phyloP scores from a whole-genome alignment of 441 rosid genomes.

The Adansonia grandidieri region DNA sequence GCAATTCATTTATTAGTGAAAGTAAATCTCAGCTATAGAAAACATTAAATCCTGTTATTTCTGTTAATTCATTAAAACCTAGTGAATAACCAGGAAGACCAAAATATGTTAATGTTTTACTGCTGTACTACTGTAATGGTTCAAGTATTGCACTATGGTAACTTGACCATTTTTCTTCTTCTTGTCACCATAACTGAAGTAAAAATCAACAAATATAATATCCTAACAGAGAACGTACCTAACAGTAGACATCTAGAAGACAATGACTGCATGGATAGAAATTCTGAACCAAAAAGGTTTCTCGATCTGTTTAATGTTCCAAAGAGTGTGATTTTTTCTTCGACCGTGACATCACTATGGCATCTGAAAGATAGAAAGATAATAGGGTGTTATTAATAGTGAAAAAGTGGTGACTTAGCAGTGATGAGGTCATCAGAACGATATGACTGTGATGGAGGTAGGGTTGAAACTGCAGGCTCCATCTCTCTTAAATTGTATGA shows the following conservation, averaged over 20 bases:
- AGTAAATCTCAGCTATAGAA: not conserved
- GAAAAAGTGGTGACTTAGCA: conserved; percentile 5
- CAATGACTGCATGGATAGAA: not conserved
- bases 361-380: not conserved
- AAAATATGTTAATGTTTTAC: not conserved
- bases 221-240: not conserved
- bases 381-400: not conserved
- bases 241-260: not conserved
- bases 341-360: not conserved
- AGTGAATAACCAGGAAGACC: not conserved
- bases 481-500: not conserved
- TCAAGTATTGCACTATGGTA: not conserved
- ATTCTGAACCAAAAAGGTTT: not conserved
- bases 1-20: not conserved
- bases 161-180: not conserved
- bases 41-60: not conserved
- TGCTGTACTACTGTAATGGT: not conserved
- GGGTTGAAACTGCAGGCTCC: not conserved
- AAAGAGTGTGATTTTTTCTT: not conserved
- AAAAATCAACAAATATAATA: not conserved
- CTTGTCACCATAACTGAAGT: not conserved
- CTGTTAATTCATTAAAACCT: not conserved
- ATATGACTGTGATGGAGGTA: not conserved
- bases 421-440: not conserved
- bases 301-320: not conserved